Evolutionary conservation across 345 rosid genomes (phyloP).

Genomic region (Arabidopsis thaliana): TAIR10.1 NC_003070.9:7965501-7966000

Average conservation of each 20-base stretch:
- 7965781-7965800: conserved; percentile 57
- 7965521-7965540: conserved; percentile 57
- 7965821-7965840: conserved; percentile 53
- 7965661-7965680: conserved; percentile 56
- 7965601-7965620: conserved; percentile 42
- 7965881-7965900: conserved; percentile 72
- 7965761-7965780: conserved; percentile 52
- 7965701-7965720: conserved; percentile 52
- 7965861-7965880: conserved; percentile 68
- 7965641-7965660: conserved; percentile 51
- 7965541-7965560: conserved; percentile 58
- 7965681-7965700: conserved; percentile 57
- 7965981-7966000: conserved; percentile 66
- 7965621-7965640: conserved; percentile 62
- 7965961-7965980: conserved; percentile 58
- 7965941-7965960: conserved; percentile 78
- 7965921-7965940: conserved; percentile 66
- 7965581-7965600: conserved; percentile 64
- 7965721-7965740: conserved; percentile 69
- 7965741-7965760: conserved; percentile 71
- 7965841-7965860: conserved; percentile 50
- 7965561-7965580: conserved; percentile 74
- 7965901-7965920: conserved; percentile 58
- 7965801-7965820: conserved; percentile 58
- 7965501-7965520: conserved; percentile 66